These are phyloP conservation scores for Strigomonas culicis DNA, from an alignment of 208 protist genomes.

Conservation along the genomic window DNA sequence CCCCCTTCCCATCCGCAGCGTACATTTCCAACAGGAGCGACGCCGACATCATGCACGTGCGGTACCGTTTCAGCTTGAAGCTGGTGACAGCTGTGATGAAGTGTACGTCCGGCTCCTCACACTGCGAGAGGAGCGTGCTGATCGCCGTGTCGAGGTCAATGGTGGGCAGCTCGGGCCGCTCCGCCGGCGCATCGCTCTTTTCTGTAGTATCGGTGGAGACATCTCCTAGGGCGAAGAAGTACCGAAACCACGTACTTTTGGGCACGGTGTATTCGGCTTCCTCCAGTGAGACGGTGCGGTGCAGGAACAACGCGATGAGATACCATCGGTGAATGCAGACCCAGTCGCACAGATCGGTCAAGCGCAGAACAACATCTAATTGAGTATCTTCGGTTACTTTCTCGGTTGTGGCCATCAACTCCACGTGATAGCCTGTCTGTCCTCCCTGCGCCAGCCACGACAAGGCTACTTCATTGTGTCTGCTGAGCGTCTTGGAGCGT, in stretches of 20 bases:
- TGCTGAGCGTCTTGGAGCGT: too few species aligned
- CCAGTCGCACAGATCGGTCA: conserved; percentile 44
- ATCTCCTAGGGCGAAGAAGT: conserved; percentile 43
- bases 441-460: conserved; percentile 14
- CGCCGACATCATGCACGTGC: conserved; percentile 45
- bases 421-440: conserved; percentile 16
- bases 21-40: conserved; percentile 30
- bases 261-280: conserved; percentile 32
- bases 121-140: conserved; percentile 37
- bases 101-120: conserved; percentile 40
- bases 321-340: conserved; percentile 57
- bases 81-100: conserved; percentile 57
- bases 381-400: conserved; percentile 4
- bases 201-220: neutral
- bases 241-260: conserved; percentile 53
- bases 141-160: too few species aligned
- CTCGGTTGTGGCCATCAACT: conserved; percentile 15
- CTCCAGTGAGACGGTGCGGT: neutral
- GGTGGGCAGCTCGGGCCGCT: neutral
- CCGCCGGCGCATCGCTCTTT: too few species aligned
- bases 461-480: conserved; percentile 19
- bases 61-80: conserved; percentile 52
- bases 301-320: conserved; percentile 47
- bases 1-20: neutral
- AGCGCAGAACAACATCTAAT: conserved; percentile 23